phyloP scores from a whole-genome alignment of 2,329 filamentous ascomycete genomes.

The Diplocarpon rosae region DNA sequence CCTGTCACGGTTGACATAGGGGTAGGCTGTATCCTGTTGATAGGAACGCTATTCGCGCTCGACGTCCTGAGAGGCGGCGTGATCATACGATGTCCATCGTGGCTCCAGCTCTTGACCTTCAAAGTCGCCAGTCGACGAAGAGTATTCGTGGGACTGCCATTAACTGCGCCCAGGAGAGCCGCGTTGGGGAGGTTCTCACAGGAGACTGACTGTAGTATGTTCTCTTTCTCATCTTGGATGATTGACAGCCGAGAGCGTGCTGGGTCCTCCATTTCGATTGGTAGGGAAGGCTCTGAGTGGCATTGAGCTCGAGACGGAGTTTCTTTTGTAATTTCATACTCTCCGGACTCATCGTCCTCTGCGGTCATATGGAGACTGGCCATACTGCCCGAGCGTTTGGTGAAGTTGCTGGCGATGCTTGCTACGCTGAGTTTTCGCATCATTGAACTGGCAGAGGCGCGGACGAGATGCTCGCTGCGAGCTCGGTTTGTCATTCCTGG shows the following conservation, averaged over 20 bases:
- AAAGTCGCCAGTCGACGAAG: constrained; percentile 19
- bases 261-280: constrained; percentile 14
- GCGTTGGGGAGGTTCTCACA: constrained; percentile 13
- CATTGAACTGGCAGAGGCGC: constrained; percentile 71
- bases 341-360: constrained; percentile 16
- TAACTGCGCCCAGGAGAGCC: constrained; percentile 2
- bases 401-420: constrained; percentile 67
- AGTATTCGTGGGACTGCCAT: constrained; percentile 14
- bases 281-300: constrained; percentile 9
- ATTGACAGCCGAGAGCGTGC: constrained; percentile 17
- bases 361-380: constrained; percentile 21
- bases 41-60: constrained; percentile 19
- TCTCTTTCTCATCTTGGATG: constrained; percentile 25
- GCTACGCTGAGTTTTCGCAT: constrained; percentile 82
- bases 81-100: constrained; percentile 21
- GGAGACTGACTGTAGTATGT: constrained; percentile 11
- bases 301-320: constrained; percentile 10
- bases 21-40: constrained; percentile 1
- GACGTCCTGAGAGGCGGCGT: constrained; percentile 21
- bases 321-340: constrained; percentile 9
- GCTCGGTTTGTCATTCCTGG: constrained; percentile 64
- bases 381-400: constrained; percentile 46
- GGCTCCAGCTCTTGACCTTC: constrained; percentile 21
- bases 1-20: constrained; percentile 10
- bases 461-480: constrained; percentile 59